Evolutionary conservation across 768 basidiomycete species (phyloP).

Genomic region (Leucocoprinus leucothites): DNA sequence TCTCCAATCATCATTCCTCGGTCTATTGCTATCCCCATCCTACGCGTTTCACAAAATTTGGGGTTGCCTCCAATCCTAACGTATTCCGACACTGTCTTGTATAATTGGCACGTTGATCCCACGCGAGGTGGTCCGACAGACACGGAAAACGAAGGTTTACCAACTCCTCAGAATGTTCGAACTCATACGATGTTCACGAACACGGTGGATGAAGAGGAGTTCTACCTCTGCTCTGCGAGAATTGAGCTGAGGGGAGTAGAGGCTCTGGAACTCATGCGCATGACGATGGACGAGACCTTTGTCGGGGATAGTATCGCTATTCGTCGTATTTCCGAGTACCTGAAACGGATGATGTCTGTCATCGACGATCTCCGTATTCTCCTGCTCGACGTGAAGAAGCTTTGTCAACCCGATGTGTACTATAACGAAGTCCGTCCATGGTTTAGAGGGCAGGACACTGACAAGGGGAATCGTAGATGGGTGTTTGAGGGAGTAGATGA

Average conservation of each 20-base stretch:
- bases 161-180: conserved; percentile 60
- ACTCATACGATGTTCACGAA: conserved; percentile 75
- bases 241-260: conserved; percentile 89
- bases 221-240: conserved; percentile 85
- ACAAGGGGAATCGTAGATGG: conserved; percentile 43
- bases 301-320: conserved; percentile 68
- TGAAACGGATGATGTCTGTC: conserved; percentile 57
- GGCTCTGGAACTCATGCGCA: conserved; percentile 82
- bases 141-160: conserved; percentile 21
- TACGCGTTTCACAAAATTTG: conserved; percentile 66
- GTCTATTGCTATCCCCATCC: conserved; percentile 72
- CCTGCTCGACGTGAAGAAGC: conserved; percentile 64
- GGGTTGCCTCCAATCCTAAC: conserved; percentile 88
- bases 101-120: conserved; percentile 65
- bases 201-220: conserved; percentile 81
- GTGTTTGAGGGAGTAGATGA: conserved; percentile 44
- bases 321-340: conserved; percentile 63
- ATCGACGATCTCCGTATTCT: conserved; percentile 67
- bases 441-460: conserved; percentile 75
- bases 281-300: conserved; percentile 89
- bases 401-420: conserved; percentile 75
- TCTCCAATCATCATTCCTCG: conserved; percentile 64
- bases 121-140: conserved; percentile 22
- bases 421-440: conserved; percentile 78
- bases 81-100: conserved; percentile 91